These are phyloP conservation scores for Tylopilus vinaceipallidus DNA, from an alignment of 768 basidiomycete genomes.

Conservation along the genomic window DNA sequence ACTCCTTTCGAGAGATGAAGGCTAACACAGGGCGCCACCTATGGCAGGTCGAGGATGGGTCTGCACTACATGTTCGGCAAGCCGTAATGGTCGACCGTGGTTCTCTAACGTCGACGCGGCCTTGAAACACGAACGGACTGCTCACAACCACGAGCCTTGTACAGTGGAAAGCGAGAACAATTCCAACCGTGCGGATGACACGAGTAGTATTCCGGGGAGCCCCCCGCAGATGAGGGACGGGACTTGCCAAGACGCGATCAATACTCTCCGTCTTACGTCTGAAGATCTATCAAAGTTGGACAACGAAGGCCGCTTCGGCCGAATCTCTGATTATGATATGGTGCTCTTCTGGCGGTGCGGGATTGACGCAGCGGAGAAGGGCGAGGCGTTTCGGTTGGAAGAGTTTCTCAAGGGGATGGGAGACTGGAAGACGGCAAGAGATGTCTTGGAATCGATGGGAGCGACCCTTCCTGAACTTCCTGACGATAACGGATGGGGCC, in stretches of 20 bases:
- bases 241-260: conserved; percentile 30
- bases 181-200: background rate
- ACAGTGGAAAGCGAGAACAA: conserved; percentile 1
- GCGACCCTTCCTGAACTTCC: too few relatives aligned
- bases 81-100: conserved; percentile 17
- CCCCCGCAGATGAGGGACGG: conserved; percentile 17
- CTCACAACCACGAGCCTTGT: conserved; percentile 17
- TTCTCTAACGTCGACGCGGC: conserved; percentile 30
- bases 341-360: conserved; percentile 55
- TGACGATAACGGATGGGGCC: conserved; percentile 20
- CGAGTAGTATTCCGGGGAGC: conserved; percentile 1
- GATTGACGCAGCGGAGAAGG: conserved; percentile 46
- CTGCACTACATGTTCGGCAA: conserved; percentile 33
- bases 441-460: conserved; percentile 31
- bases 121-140: conserved; percentile 30
- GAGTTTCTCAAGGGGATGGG: conserved; percentile 40
- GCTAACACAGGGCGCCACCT: conserved; percentile 1
- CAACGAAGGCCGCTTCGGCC: conserved; percentile 41
- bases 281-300: conserved; percentile 29
- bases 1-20: background rate
- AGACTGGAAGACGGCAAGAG: conserved; percentile 30
- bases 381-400: conserved; percentile 42
- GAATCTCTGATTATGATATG: conserved; percentile 45
- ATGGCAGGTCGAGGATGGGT: conserved; percentile 33
- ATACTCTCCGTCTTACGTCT: conserved; percentile 28